Percentiles rank a stretch among this genome's conserved stretches.
Conservation (phyloP, 352 stramenopile species). For the Blastocystis sp. region DNA sequence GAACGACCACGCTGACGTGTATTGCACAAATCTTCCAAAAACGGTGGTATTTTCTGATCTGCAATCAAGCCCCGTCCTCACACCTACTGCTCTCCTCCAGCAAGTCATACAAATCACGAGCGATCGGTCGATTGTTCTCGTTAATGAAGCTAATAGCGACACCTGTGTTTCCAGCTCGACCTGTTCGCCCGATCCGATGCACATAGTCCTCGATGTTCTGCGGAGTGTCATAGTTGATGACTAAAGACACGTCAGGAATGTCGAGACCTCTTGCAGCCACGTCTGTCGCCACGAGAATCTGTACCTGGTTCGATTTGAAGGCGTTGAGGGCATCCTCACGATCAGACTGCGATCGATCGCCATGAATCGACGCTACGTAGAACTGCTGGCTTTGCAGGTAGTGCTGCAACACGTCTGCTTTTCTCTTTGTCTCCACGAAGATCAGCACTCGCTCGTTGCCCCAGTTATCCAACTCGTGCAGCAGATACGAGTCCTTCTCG, state of each 20-base stretch:
- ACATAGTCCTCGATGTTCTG: slow-evolving; percentile 98
- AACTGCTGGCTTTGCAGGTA: slow-evolving; percentile 83
- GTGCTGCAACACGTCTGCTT: slow-evolving; percentile 90
- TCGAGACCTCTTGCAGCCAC: slow-evolving; percentile 95
- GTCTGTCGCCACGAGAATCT: slow-evolving; percentile 94
- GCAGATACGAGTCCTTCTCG: slow-evolving; percentile 90
- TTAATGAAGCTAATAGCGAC: slow-evolving; percentile 94
- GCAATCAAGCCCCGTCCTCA: background rate
- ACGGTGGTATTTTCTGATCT: slow-evolving; percentile 55
- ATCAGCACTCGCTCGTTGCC: slow-evolving; percentile 72
- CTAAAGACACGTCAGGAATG: slow-evolving; percentile 88
- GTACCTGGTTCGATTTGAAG: slow-evolving; percentile 82
- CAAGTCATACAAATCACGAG: slow-evolving; percentile 90
- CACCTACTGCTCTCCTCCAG: slow-evolving; percentile 79
- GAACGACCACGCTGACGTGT: background rate
- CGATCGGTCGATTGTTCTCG: slow-evolving; percentile 94
- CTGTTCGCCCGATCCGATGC: slow-evolving; percentile 96
- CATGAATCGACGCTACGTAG: slow-evolving; percentile 89
- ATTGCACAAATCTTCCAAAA: slow-evolving; percentile 49
- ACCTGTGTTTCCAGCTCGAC: slow-evolving; percentile 92
- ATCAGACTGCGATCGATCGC: slow-evolving; percentile 73
- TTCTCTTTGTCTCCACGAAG: slow-evolving; percentile 97
- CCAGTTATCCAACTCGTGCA: slow-evolving; percentile 87
- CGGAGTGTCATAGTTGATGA: slow-evolving; percentile 96
- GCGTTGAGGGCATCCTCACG: slow-evolving; percentile 74